These are phyloP conservation scores for Lactarius hatsudake DNA, from an alignment of 768 basidiomycete species.

Conservation along the genomic window DNA sequence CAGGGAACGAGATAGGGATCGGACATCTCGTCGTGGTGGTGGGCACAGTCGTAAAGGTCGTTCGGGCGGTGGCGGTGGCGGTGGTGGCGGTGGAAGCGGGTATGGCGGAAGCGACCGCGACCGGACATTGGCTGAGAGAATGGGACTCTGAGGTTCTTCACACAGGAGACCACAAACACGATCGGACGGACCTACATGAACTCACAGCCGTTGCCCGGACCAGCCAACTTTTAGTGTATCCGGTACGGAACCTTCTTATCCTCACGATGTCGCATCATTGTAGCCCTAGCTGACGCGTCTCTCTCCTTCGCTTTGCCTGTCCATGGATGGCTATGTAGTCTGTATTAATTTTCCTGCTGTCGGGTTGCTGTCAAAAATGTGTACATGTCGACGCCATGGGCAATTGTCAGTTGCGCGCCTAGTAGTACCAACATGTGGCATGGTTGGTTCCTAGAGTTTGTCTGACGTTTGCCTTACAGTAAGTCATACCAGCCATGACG, in stretches of 20 bases:
- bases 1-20: conserved; percentile 26
- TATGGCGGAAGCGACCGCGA: conserved; percentile 46
- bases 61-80: conserved; percentile 44
- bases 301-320: conserved; percentile 21
- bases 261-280: conserved; percentile 26
- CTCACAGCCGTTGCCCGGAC: conserved; percentile 18
- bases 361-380: conserved; percentile 30
- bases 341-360: conserved; percentile 38
- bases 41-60: conserved; percentile 32
- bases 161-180: conserved; percentile 17
- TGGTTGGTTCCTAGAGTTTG: not conserved
- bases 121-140: conserved; percentile 83
- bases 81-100: conserved; percentile 37
- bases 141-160: conserved; percentile 59
- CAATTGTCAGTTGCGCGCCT: conserved; percentile 5
- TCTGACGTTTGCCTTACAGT: not conserved
- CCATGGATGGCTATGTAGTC: conserved; percentile 27
- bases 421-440: not conserved
- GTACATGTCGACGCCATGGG: conserved; percentile 29
- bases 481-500: not conserved
- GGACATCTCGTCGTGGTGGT: conserved; percentile 24
- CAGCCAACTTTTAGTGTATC: conserved; percentile 37
- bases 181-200: conserved; percentile 28
- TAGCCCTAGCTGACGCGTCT: conserved; percentile 35
- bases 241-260: conserved; percentile 34